Conservation (phyloP, 2,329 filamentous ascomycete species). For the Emmonsia crescens region DNA sequence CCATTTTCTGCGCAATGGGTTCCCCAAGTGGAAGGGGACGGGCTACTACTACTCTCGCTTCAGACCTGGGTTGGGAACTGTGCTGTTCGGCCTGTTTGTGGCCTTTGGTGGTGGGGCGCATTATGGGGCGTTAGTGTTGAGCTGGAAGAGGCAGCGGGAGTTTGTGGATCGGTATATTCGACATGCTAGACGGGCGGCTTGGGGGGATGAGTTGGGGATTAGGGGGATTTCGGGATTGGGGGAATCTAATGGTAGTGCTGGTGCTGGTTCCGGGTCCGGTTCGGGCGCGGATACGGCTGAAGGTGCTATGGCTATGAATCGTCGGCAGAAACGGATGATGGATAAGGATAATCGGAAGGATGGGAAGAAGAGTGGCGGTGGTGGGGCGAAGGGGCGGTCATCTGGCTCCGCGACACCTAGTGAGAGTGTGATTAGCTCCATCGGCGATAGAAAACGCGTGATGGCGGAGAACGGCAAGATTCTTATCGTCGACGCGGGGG, state of each 20-base stretch:
- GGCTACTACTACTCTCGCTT: constrained; percentile 97
- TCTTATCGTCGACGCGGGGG: constrained; percentile 79
- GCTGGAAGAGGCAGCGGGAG: constrained; percentile 80
- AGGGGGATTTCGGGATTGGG: constrained; percentile 58
- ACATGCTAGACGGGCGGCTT: constrained; percentile 76
- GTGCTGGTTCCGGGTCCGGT: constrained; percentile 16
- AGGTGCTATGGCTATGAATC: constrained; percentile 56
- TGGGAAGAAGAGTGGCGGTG: constrained; percentile 44
- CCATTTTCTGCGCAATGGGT: constrained; percentile 84
- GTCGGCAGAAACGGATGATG: constrained; percentile 77
- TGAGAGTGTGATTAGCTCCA: constrained; percentile 47
- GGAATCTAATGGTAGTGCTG: constrained; percentile 18
- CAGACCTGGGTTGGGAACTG: constrained; percentile 78
- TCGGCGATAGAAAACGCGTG: constrained; percentile 74
- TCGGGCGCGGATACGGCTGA: constrained; percentile 35
- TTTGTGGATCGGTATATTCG: constrained; percentile 88
- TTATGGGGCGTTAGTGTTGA: constrained; percentile 74
- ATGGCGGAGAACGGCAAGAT: constrained; percentile 93
- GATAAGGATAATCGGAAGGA: constrained; percentile 68
- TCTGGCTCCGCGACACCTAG: constrained; percentile 43
- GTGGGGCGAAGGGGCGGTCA: constrained; percentile 21
- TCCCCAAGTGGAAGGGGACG: constrained; percentile 92
- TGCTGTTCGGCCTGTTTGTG: constrained; percentile 69
- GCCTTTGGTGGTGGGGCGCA: constrained; percentile 75
- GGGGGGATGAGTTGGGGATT: constrained; percentile 68